Evolutionary conservation across 2,329 filamentous ascomycete species (phyloP).

Genomic region (Chalaropsis ovoidea): DNA sequence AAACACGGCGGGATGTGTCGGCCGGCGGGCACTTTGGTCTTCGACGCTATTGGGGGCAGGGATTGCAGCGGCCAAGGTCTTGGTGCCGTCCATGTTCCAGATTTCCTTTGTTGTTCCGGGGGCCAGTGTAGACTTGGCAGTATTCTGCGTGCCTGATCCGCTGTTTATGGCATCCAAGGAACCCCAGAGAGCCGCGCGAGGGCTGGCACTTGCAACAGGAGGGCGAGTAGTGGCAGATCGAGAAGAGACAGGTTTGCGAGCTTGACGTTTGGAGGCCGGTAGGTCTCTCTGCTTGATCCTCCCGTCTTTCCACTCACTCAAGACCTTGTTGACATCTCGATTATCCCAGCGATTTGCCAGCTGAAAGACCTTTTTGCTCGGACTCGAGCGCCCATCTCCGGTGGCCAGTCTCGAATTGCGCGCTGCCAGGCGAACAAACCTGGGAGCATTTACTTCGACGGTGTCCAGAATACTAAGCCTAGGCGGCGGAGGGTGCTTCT

Average conservation of each 20-base stretch:
- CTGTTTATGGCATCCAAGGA: background rate
- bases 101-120: slow-evolving; percentile 9
- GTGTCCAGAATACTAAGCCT: slow-evolving; percentile 53
- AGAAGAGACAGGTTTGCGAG: background rate
- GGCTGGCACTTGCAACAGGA: no score
- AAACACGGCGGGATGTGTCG: slow-evolving; percentile 7
- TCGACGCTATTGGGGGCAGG: background rate
- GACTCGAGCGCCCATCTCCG: slow-evolving; percentile 46
- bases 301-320: slow-evolving; percentile 48
- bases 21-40: background rate
- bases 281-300: slow-evolving; percentile 33
- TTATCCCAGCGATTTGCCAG: slow-evolving; percentile 53
- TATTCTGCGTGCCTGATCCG: background rate
- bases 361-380: slow-evolving; percentile 46
- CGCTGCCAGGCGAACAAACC: slow-evolving; percentile 52
- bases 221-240: background rate
- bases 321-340: slow-evolving; percentile 44
- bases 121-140: background rate
- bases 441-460: slow-evolving; percentile 42
- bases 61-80: slow-evolving; percentile 29
- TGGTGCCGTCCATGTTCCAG: slow-evolving; percentile 35
- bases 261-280: background rate
- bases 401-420: slow-evolving; percentile 42
- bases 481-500: slow-evolving; percentile 32
- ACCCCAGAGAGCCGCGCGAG: background rate